Evolutionary conservation across 73 alveolate genomes (phyloP).

Genomic region (Halteria grandinella): DNA sequence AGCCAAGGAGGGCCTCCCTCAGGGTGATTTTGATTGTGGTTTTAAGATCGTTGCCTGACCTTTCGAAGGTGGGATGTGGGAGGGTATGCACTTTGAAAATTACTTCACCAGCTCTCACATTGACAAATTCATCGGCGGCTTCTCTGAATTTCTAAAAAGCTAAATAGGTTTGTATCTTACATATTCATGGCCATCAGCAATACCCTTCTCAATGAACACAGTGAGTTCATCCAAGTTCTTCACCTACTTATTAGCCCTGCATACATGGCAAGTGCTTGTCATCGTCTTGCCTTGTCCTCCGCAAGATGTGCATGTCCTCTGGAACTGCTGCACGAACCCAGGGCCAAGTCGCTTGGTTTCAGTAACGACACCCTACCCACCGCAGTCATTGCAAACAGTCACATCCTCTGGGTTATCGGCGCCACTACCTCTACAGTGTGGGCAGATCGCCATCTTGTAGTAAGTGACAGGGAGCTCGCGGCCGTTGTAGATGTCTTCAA

Average conservation of each 20-base stretch:
- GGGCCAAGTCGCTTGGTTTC: conserved; percentile 83
- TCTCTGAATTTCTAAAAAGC: conserved; percentile 70
- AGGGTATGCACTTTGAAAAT: conserved; percentile 67
- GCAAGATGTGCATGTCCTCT: conserved; percentile 85
- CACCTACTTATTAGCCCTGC: conserved; percentile 81
- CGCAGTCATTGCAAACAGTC: conserved; percentile 79
- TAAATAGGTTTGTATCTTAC: too few relatives aligned
- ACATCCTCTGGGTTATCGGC: conserved; percentile 90
- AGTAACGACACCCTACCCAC: conserved; percentile 79
- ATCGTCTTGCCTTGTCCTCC: conserved; percentile 84
- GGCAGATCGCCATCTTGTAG: conserved; percentile 81
- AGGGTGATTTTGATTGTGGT: conserved; percentile 70
- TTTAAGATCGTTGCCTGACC: conserved; percentile 74
- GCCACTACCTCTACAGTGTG: conserved; percentile 94
- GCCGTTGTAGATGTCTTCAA: conserved; percentile 88
- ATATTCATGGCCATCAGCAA: conserved; percentile 75
- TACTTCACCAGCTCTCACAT: conserved; percentile 82
- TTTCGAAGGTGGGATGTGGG: conserved; percentile 76
- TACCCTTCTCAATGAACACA: conserved; percentile 86
- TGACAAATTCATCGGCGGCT: conserved; percentile 86
- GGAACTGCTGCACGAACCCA: conserved; percentile 78
- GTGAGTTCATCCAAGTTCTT: conserved; percentile 85
- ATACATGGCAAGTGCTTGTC: conserved; percentile 80
- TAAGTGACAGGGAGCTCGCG: conserved; percentile 80
- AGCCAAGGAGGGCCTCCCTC: conserved; percentile 80